Base-by-base conservation (phyloP, 2,329 filamentous ascomycete species). In the Parascedosporium putredinis region DNA sequence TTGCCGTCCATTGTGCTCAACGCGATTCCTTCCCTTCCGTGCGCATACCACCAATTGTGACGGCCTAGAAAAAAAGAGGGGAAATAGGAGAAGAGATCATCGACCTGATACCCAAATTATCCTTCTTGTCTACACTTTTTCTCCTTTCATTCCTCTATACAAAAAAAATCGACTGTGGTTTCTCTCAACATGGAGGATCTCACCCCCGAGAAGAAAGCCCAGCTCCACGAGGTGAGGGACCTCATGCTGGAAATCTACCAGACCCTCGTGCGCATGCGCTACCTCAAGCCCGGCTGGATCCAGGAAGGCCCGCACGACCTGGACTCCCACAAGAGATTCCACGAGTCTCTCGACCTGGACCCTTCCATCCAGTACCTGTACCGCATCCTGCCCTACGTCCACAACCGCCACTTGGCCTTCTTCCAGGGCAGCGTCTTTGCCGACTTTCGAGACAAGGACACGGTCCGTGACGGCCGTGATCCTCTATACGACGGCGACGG, bases 191-290 rank as follows among this genome's bases (percentile, higher is more conserved):
- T 42, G 38, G 38, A 42, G 7, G 3, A 6, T 22, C 20, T 42
- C 10, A 20, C 18, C 38, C 38, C 38, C 10, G 38, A 42, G 38
- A 42, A 18, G 23, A 42, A 14, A 20, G 20, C 18, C 16, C 38
- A 42, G 10, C 38, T 42, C 38, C 38, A 42, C 9, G 38, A 42
- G 18, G 10, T 42, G 9, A 16, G 38, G 10, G 38, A 42, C 18
- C 18, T 42, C n/a, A 42, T 42, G 51, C 56, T 61, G 10, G 46
- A 59, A n/a, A 59, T 63, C 22, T 63, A 62, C 49, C 50, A 53
- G 8, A 62, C 58, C 6, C 56, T 62, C 14, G 57, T 47, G 2
- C 50, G 51, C 25, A 61, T 62, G 60, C 59, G 51, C 7, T 61
- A 59, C 47, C 50, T 62, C 27, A 54, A 58, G 9, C 29, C 51